phyloP scores from a whole-genome alignment of 805 yeast species.

The Saccharomycopsis sp. region DNA sequence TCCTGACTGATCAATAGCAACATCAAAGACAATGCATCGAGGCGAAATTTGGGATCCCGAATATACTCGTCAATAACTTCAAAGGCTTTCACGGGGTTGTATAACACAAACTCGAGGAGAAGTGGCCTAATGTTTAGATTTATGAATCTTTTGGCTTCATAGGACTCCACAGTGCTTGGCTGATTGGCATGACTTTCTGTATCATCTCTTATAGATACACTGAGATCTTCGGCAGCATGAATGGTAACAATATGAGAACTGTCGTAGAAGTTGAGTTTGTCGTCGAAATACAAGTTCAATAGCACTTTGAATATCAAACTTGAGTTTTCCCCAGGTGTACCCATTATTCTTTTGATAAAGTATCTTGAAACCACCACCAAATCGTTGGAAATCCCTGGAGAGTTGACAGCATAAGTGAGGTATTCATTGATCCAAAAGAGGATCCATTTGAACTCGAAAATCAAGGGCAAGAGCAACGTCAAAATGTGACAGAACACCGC shows the following conservation, averaged over 20 bases:
- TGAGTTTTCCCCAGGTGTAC: no score
- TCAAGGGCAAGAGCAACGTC: conserved; percentile 9
- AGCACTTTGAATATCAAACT: conserved; percentile 14
- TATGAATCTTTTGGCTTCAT: conserved; percentile 19
- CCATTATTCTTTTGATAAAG: conserved; percentile 12
- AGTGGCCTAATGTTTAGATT: conserved; percentile 18
- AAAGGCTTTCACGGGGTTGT: conserved; percentile 15
- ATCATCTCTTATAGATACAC: conserved; percentile 1
- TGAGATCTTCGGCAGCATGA: not conserved
- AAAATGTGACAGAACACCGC: conserved; percentile 10
- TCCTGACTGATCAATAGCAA: conserved; percentile 9
- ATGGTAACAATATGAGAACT: conserved; percentile 10
- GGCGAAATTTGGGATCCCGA: conserved; percentile 6
- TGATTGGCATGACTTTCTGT: not conserved
- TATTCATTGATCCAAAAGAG: conserved; percentile 18
- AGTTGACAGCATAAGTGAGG: conserved; percentile 19
- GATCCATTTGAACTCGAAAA: conserved; percentile 7
- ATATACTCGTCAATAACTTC: conserved; percentile 17
- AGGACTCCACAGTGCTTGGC: conserved; percentile 5
- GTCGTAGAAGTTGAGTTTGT: conserved; percentile 9
- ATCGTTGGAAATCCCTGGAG: conserved; percentile 18
- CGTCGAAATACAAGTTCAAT: conserved; percentile 13
- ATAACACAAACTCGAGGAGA: conserved; percentile 15
- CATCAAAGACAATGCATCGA: conserved; percentile 8
- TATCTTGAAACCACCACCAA: conserved; percentile 14